Percentiles rank a stretch among this genome's conserved stretches.
phyloP scores from a whole-genome alignment of 2,329 filamentous ascomycete species.

The Paramyrothecium roridum region DNA sequence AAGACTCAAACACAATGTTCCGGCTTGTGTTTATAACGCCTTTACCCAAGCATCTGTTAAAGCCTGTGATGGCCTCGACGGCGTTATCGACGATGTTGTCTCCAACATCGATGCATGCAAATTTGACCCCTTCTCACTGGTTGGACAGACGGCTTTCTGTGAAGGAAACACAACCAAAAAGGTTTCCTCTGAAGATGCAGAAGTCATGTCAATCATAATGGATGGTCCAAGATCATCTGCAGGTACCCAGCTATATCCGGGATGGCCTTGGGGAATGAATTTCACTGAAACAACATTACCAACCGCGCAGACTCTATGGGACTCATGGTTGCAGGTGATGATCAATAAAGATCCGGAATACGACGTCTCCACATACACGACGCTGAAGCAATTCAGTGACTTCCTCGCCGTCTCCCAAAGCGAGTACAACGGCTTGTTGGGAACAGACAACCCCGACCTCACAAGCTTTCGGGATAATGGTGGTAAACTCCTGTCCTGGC shows the following conservation, averaged over 20 bases:
- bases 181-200: constrained; percentile 54
- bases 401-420: constrained; percentile 22
- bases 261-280: neutral
- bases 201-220: constrained; percentile 38
- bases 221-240: neutral
- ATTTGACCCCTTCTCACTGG: neutral
- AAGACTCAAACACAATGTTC: neutral
- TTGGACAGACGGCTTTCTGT: neutral
- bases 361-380: neutral
- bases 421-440: constrained; percentile 1
- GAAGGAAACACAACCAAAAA: neutral
- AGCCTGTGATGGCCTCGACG: neutral
- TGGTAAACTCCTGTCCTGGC: constrained; percentile 38
- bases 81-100: neutral
- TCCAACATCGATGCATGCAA: neutral
- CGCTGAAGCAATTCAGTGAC: constrained; percentile 36
- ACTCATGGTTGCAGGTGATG: neutral
- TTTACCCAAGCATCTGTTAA: neutral
- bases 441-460: constrained; percentile 23
- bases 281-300: neutral
- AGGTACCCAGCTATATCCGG: neutral
- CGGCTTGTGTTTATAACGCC: neutral
- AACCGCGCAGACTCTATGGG: neutral
- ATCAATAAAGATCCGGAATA: neutral
- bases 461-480: constrained; percentile 25